Conservation (phyloP, 352 stramenopile genomes). For the Globisporangium lucens region DNA sequence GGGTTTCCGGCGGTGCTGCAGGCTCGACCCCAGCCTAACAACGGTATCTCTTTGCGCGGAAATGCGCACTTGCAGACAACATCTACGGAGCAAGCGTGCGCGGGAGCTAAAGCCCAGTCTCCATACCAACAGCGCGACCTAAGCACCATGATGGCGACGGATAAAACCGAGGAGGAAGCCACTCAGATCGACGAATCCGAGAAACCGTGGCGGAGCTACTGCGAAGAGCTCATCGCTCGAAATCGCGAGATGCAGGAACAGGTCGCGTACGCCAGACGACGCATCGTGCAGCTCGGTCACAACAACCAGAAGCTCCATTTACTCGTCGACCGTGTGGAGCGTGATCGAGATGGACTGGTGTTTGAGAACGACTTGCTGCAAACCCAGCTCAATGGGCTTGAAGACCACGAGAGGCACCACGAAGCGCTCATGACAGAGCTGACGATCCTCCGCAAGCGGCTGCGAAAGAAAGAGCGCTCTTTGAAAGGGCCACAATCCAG, state of each 20-base stretch:
- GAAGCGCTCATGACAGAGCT: constrained; percentile 68
- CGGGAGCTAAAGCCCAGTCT: not conserved
- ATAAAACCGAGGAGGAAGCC: not conserved
- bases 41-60: not conserved
- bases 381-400: constrained; percentile 63
- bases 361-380: constrained; percentile 84
- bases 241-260: constrained; percentile 82
- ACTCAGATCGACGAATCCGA: constrained; percentile 21
- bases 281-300: constrained; percentile 68
- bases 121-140: not conserved
- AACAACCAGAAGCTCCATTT: constrained; percentile 84
- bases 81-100: not conserved
- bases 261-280: constrained; percentile 49
- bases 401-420: constrained; percentile 64
- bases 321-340: constrained; percentile 80
- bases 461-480: constrained; percentile 31
- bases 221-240: constrained; percentile 62
- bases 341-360: constrained; percentile 73
- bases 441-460: constrained; percentile 34
- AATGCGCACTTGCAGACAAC: not conserved
- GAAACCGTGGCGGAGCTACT: constrained; percentile 70
- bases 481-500: not conserved
- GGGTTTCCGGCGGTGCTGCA: not conserved
- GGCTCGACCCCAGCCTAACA: not conserved
- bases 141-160: not conserved